These are phyloP conservation scores for Linderniella brevidens DNA, from an alignment of 257 asterid genomes.

Conservation along the genomic window DNA sequence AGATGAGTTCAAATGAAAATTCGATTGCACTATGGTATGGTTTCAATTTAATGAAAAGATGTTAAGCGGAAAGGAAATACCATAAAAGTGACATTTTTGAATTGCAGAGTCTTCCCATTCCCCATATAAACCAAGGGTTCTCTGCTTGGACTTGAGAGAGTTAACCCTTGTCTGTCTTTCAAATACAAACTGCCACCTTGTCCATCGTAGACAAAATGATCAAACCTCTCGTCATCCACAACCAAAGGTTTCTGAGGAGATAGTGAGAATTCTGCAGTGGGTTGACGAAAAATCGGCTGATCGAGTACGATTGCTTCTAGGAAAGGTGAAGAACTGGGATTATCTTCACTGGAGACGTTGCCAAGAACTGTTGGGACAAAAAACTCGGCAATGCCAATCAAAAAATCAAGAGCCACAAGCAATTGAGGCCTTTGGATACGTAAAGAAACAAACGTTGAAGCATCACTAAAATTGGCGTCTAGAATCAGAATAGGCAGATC, in stretches of 20 bases:
- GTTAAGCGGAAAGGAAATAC: conserved; percentile 13
- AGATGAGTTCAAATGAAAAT: too few relatives aligned
- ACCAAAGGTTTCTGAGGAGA: conserved; percentile 73
- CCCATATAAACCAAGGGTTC: conserved; percentile 80
- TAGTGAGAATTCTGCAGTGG: conserved; percentile 44
- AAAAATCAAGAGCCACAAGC: conserved; percentile 91
- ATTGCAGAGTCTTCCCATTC: conserved; percentile 75
- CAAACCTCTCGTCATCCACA: conserved; percentile 77
- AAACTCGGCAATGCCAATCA: conserved; percentile 79
- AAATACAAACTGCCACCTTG: conserved; percentile 73
- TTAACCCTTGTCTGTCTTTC: conserved; percentile 52
- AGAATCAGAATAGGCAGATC: conserved; percentile 78
- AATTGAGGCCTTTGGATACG: conserved; percentile 94
- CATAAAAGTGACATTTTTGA: conserved; percentile 71
- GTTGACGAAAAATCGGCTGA: conserved; percentile 50
- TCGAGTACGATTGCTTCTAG: conserved; percentile 66
- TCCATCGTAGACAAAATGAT: conserved; percentile 73
- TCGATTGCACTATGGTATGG: too few relatives aligned
- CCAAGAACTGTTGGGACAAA: conserved; percentile 86
- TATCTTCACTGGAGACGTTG: conserved; percentile 44
- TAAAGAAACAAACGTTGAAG: conserved; percentile 44
- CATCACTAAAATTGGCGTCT: conserved; percentile 59
- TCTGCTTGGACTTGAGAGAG: conserved; percentile 43
- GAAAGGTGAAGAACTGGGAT: conserved; percentile 29
- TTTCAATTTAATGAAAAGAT: too few relatives aligned